Conservation (phyloP, 2,329 filamentous ascomycete genomes). For the Hypoxylon sp. region DNA sequence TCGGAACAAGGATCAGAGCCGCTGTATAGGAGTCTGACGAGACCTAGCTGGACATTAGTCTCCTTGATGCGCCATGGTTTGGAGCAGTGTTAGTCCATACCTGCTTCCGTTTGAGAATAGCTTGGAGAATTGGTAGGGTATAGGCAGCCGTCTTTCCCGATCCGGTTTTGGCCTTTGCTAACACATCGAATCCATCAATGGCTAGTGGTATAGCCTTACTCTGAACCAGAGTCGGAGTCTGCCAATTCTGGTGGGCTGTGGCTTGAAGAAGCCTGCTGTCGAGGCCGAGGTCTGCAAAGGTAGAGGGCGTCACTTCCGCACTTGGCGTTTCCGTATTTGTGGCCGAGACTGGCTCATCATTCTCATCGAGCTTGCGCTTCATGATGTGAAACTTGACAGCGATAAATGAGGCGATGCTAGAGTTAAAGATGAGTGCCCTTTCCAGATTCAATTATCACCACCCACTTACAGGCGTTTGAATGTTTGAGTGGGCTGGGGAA, state of each 20-base stretch:
- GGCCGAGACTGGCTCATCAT: conserved; percentile 63
- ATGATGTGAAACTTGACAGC: conserved; percentile 56
- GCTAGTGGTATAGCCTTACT: conserved; percentile 88
- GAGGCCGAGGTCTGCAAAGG: conserved; percentile 83
- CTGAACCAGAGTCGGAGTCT: conserved; percentile 90
- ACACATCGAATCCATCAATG: conserved; percentile 87
- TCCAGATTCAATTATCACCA: background rate
- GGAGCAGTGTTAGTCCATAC: conserved; percentile 57
- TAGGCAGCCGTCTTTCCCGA: conserved; percentile 99
- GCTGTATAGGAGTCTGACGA: conserved; percentile 71
- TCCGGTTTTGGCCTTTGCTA: conserved; percentile 93
- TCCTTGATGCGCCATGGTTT: conserved; percentile 1
- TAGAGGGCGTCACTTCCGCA: conserved; percentile 53
- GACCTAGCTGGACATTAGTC: conserved; percentile 56
- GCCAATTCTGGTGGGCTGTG: conserved; percentile 86
- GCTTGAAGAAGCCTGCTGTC: conserved; percentile 90
- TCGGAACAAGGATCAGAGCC: conserved; percentile 92
- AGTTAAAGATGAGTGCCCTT: conserved; percentile 4
- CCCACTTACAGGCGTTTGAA: background rate
- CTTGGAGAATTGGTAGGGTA: conserved; percentile 87
- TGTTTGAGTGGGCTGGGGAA: conserved; percentile 21
- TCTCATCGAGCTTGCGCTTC: conserved; percentile 75
- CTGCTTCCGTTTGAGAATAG: conserved; percentile 83
- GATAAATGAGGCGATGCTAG: background rate
- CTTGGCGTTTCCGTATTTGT: conserved; percentile 52